phyloP scores from a whole-genome alignment of 2,329 filamentous ascomycete species.

The Hortaea werneckii region DNA sequence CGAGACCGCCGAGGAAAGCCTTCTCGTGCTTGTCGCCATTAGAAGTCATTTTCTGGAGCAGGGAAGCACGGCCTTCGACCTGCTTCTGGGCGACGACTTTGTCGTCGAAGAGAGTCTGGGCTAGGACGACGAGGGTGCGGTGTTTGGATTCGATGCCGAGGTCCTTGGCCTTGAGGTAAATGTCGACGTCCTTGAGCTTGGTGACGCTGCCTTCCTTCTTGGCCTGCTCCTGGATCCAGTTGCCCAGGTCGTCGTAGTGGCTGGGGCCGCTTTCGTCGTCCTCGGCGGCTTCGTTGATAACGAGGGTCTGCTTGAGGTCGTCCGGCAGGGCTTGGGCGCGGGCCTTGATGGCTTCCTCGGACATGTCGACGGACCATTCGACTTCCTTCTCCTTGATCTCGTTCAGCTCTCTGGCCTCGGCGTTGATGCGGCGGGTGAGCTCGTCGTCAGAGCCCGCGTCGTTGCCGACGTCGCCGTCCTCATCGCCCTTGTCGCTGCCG shows the following conservation, averaged over 20 bases:
- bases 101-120: slow-evolving; percentile 87
- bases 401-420: slow-evolving; percentile 58
- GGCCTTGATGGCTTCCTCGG: slow-evolving; percentile 86
- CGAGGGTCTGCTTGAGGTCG: slow-evolving; percentile 76
- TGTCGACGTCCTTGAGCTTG: slow-evolving; percentile 76
- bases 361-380: slow-evolving; percentile 94
- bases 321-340: slow-evolving; percentile 87
- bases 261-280: slow-evolving; percentile 70
- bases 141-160: slow-evolving; percentile 91
- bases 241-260: slow-evolving; percentile 84
- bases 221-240: slow-evolving; percentile 76
- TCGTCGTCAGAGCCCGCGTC: slow-evolving; percentile 84
- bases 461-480: slow-evolving; percentile 54
- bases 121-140: slow-evolving; percentile 81
- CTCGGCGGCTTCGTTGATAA: slow-evolving; percentile 57
- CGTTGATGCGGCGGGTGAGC: slow-evolving; percentile 65
- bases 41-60: slow-evolving; percentile 77
- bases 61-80: slow-evolving; percentile 68
- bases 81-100: slow-evolving; percentile 82
- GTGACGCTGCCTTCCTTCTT: slow-evolving; percentile 61
- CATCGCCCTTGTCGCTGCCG: slow-evolving; percentile 53
- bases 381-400: slow-evolving; percentile 66
- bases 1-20: slow-evolving; percentile 86
- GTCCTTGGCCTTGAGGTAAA: slow-evolving; percentile 95
- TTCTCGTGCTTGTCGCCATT: slow-evolving; percentile 94